Percentiles rank a stretch among this genome's conserved stretches.
Evolutionary conservation across 2,329 filamentous ascomycete species (phyloP).

Genomic region (Xylariaceae sp.): DNA sequence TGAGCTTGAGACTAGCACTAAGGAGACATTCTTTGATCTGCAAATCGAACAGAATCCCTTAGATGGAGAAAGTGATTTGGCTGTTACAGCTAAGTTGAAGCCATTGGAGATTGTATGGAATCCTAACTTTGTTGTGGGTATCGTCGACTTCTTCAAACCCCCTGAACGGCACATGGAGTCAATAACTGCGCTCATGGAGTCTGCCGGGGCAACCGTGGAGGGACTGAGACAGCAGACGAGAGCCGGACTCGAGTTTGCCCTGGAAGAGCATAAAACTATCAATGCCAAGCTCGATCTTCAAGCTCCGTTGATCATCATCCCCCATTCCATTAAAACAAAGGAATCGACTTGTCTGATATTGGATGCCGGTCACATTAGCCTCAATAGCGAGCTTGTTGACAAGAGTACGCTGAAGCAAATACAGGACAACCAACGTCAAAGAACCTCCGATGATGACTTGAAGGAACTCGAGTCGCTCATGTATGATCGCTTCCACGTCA

Average conservation of each 20-base stretch:
- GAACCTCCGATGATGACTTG: constrained; percentile 85
- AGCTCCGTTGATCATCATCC: constrained; percentile 92
- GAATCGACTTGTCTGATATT: constrained; percentile 85
- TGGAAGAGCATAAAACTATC: constrained; percentile 97
- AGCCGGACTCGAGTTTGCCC: constrained; percentile 89
- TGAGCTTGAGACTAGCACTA: constrained; percentile 47
- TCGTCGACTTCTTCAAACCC: constrained; percentile 92
- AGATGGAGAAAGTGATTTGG: constrained; percentile 85
- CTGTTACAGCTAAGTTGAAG: constrained; percentile 84
- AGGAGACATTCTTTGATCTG: constrained; percentile 84
- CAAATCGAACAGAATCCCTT: constrained; percentile 93
- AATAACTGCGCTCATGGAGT: constrained; percentile 91
- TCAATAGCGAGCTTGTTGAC: constrained; percentile 90
- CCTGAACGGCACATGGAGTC: constrained; percentile 98
- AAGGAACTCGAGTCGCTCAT: constrained; percentile 83
- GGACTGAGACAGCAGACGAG: constrained; percentile 91
- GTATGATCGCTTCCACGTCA: constrained; percentile 95
- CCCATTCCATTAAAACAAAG: constrained; percentile 79
- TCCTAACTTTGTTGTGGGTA: constrained; percentile 82
- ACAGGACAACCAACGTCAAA: constrained; percentile 80
- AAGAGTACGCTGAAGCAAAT: constrained; percentile 84
- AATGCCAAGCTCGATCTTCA: constrained; percentile 94
- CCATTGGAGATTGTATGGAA: constrained; percentile 98
- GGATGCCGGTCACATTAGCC: constrained; percentile 91
- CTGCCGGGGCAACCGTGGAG: constrained; percentile 90